Percentiles rank a stretch among this genome's conserved stretches.
These are phyloP conservation scores for Pseudozyma hubeiensis DNA, from an alignment of 1,284 basidiomycete species.

Conservation along the genomic window DNA sequence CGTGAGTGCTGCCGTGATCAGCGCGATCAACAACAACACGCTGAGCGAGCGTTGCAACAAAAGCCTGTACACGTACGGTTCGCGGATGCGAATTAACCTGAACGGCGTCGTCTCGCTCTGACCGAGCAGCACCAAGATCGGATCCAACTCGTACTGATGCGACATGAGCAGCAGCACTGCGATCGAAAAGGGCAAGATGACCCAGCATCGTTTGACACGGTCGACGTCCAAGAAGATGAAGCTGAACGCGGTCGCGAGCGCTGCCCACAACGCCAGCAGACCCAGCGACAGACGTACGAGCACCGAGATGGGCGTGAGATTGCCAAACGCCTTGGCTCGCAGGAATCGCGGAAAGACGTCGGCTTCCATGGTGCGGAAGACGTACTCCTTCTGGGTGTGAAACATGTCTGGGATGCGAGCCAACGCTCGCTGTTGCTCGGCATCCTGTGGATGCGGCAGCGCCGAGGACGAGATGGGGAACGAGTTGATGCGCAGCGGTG, in stretches of 20 bases:
- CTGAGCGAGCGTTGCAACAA: constrained; percentile 86
- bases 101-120: constrained; percentile 77
- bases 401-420: constrained; percentile 96
- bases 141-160: constrained; percentile 96
- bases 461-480: constrained; percentile 73
- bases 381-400: constrained; percentile 93
- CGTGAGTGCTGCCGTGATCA: constrained; percentile 80
- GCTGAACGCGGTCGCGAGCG: constrained; percentile 86
- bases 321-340: constrained; percentile 94
- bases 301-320: constrained; percentile 89
- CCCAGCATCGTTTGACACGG: constrained; percentile 90
- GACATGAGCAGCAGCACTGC: constrained; percentile 89
- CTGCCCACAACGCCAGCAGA: constrained; percentile 89
- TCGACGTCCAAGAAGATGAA: constrained; percentile 93
- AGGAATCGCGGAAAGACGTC: constrained; percentile 93
- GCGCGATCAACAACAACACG: constrained; percentile 77
- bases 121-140: constrained; percentile 73
- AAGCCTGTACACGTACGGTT: constrained; percentile 90
- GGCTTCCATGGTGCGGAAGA: constrained; percentile 95
- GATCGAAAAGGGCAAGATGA: constrained; percentile 93
- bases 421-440: constrained; percentile 80
- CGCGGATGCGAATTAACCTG: constrained; percentile 85
- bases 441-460: constrained; percentile 76
- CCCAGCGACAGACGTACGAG: constrained; percentile 80
- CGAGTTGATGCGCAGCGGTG: constrained; percentile 57